Conservation (phyloP, 768 basidiomycete genomes). For the Amanita subjunquillea region DNA sequence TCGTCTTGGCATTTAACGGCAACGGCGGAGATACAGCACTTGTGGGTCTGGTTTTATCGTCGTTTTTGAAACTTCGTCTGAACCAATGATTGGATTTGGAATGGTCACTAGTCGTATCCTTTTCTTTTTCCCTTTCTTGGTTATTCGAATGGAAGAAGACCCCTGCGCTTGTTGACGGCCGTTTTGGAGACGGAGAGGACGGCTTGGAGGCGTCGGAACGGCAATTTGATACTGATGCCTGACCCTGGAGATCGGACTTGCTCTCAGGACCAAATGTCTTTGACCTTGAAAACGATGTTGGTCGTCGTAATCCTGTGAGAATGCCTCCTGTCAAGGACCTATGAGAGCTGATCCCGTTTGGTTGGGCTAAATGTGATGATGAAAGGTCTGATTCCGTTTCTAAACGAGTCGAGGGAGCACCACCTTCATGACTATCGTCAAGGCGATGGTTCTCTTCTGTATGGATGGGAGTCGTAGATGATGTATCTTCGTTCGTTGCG, state of each 20-base stretch:
- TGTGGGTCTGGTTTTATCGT: constrained; percentile 11
- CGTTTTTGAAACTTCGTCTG: constrained; percentile 31
- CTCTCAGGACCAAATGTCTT: not conserved
- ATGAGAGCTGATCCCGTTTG: not conserved
- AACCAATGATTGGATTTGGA: constrained; percentile 38
- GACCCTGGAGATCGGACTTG: not conserved
- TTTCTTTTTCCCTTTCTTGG: constrained; percentile 23
- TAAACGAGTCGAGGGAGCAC: not conserved
- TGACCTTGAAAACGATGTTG: constrained; percentile 4
- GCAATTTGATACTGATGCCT: not conserved
- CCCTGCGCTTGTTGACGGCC: constrained; percentile 6
- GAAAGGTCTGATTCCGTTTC: not conserved
- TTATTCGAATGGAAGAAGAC: constrained; percentile 18
- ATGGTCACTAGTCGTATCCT: constrained; percentile 1
- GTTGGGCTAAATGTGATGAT: not conserved
- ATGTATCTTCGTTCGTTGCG: not conserved
- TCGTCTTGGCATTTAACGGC: not conserved
- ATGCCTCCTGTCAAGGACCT: not conserved
- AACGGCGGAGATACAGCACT: constrained; percentile 6
- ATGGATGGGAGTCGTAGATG: not conserved
- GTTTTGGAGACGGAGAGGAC: constrained; percentile 15
- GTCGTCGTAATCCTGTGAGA: constrained; percentile 17
- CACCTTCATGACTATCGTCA: not conserved
- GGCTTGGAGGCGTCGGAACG: constrained; percentile 4
- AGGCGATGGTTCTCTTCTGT: not conserved